These are phyloP conservation scores for Mitragyna speciosa DNA, from an alignment of 257 asterid genomes.

Conservation along the genomic window DNA sequence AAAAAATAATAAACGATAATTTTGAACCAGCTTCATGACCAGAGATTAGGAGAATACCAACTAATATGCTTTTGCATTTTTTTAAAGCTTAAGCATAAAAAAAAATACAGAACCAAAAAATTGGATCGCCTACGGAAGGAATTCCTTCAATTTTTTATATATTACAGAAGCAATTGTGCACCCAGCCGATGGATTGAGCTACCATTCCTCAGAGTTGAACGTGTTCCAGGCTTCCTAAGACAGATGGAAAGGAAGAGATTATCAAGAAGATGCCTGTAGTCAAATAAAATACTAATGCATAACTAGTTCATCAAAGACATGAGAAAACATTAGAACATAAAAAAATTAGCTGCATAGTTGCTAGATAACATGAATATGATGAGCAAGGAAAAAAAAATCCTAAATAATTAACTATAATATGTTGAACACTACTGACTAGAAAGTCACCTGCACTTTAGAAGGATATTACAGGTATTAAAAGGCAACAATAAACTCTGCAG, in stretches of 20 bases:
- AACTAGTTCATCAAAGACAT: neutral
- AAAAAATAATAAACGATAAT: neutral
- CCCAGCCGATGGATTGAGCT: conserved; percentile 17
- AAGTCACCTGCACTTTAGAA: neutral
- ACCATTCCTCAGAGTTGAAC: conserved; percentile 89
- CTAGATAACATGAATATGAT: neutral
- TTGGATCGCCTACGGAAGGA: neutral
- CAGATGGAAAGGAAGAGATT: conserved; percentile 4
- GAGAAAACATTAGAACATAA: neutral
- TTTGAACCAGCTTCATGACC: neutral
- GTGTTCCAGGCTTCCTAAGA: conserved; percentile 91
- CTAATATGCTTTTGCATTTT: neutral
- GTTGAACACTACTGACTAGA: neutral
- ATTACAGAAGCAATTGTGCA: conserved; percentile 15
- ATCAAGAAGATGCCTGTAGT: neutral
- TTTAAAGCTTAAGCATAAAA: neutral
- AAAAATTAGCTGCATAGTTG: neutral
- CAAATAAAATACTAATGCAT: neutral
- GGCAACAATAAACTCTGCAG: neutral
- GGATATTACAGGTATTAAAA: neutral
- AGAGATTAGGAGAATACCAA: neutral
- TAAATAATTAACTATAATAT: neutral
- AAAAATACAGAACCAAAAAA: neutral
- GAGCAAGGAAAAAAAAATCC: too few species aligned
- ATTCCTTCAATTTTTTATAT: neutral